Conservation (phyloP, 1,284 basidiomycete species). For the Malassezia cuniculi region DNA sequence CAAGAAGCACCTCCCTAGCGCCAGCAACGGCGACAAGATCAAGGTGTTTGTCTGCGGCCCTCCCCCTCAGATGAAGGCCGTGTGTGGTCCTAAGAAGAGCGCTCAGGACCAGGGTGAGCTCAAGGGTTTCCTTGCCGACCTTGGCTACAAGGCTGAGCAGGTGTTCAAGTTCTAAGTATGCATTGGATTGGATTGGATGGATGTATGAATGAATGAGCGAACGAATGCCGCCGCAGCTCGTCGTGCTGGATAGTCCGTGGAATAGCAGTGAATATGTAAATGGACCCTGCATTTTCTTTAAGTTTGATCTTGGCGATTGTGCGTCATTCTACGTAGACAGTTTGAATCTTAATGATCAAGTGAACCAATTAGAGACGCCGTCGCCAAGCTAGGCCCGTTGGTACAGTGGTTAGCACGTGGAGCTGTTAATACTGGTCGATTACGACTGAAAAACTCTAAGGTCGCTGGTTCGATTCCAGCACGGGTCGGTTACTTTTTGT, state of each 20-base stretch:
- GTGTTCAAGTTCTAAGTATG: constrained; percentile 27
- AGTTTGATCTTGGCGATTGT: too few relatives aligned
- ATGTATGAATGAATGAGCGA: too few relatives aligned
- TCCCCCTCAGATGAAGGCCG: constrained; percentile 35
- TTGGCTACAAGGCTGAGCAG: constrained; percentile 39
- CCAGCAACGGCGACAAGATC: constrained; percentile 62
- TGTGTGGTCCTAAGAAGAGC: constrained; percentile 39
- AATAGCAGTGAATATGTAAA: too few relatives aligned
- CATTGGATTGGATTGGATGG: too few relatives aligned
- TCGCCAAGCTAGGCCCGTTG: too few relatives aligned
- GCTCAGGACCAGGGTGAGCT: constrained; percentile 40
- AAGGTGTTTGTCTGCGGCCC: constrained; percentile 76
- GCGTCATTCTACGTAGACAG: too few relatives aligned
- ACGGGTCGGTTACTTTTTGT: constrained; percentile 12
- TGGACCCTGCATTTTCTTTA: too few relatives aligned
- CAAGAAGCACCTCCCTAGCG: constrained; percentile 56
- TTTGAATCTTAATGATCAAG: too few relatives aligned
- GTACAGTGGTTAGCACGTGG: constrained; percentile 21
- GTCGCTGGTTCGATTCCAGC: constrained; percentile 19
- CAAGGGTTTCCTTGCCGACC: constrained; percentile 33
- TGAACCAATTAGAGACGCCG: too few relatives aligned
- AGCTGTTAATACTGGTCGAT: constrained; percentile 17
- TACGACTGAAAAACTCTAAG: constrained; percentile 17
- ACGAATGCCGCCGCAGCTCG: too few relatives aligned
- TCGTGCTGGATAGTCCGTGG: too few relatives aligned